A percentile compares a stretch with the other conserved stretches of the same genome.
Evolutionary conservation across 176 grass and related monocot species (phyloP).

Genomic region (Aegilops bicornis): DNA sequence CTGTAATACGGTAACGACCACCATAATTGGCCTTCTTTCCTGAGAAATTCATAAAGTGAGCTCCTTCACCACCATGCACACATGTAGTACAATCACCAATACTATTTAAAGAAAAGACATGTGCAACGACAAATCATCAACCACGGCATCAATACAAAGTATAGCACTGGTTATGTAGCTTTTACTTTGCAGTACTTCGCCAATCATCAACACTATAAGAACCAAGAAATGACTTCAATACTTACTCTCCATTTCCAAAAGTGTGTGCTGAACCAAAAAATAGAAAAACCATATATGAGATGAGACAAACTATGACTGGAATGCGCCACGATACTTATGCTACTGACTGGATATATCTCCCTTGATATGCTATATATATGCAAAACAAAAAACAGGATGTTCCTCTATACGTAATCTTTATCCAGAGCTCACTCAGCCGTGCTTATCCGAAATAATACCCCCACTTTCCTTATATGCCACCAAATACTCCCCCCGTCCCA

Average conservation of each 20-base stretch:
- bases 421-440: not conserved
- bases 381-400: not conserved
- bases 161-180: not conserved
- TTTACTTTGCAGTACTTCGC: not conserved
- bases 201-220: slow-evolving; percentile 8
- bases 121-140: not conserved
- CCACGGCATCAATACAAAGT: not conserved
- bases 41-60: slow-evolving; percentile 27
- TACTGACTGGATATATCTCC: not conserved
- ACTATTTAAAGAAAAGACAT: slow-evolving; percentile 10
- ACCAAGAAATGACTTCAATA: not conserved
- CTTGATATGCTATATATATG: not conserved
- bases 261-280: not conserved
- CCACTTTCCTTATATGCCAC: not conserved
- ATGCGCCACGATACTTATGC: not conserved
- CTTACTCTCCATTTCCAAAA: slow-evolving; percentile 10
- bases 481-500: not conserved
- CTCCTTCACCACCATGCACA: not conserved
- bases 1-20: slow-evolving; percentile 86
- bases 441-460: not conserved
- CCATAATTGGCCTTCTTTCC: slow-evolving; percentile 78
- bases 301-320: slow-evolving; percentile 4
- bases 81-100: slow-evolving; percentile 2
- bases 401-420: not conserved
- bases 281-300: not conserved